A percentile compares a stretch with the other conserved stretches of the same genome.
Conservation (phyloP, 192 early-diverging fungal species). For the Backusella tarrabulga region DNA sequence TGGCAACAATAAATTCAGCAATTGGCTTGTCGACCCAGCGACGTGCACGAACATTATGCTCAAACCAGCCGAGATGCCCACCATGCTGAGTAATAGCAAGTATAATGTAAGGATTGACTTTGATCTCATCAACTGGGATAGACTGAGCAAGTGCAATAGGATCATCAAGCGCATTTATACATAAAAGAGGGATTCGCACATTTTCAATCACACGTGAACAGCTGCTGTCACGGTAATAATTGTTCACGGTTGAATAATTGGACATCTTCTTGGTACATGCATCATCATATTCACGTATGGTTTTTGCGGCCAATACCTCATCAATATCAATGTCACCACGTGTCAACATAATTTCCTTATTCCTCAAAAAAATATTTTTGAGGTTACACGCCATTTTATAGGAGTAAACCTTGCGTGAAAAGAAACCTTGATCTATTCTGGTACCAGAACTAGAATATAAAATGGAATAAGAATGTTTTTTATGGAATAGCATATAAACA, state of each 20-base stretch:
- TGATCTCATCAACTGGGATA: conserved; percentile 72
- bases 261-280: conserved; percentile 67
- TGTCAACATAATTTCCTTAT: conserved; percentile 44
- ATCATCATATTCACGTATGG: conserved; percentile 85
- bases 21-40: conserved; percentile 69
- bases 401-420: conserved; percentile 43
- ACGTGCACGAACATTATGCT: conserved; percentile 44
- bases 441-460: conserved; percentile 2
- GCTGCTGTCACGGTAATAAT: conserved; percentile 75
- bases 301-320: conserved; percentile 49
- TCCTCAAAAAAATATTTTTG: conserved; percentile 39
- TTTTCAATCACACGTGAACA: conserved; percentile 56
- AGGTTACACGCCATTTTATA: conserved; percentile 47
- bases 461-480: background rate
- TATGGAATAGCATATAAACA: background rate
- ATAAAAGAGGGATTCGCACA: conserved; percentile 79
- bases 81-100: conserved; percentile 80
- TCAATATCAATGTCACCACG: conserved; percentile 47
- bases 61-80: conserved; percentile 90
- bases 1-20: conserved; percentile 64
- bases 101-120: conserved; percentile 75
- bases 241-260: conserved; percentile 78
- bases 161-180: conserved; percentile 85
- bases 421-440: conserved; percentile 48
- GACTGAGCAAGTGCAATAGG: conserved; percentile 72